Evolutionary conservation across 2,329 filamentous ascomycete genomes (phyloP).

Genomic region (Decorospora gaudefroyi): DNA sequence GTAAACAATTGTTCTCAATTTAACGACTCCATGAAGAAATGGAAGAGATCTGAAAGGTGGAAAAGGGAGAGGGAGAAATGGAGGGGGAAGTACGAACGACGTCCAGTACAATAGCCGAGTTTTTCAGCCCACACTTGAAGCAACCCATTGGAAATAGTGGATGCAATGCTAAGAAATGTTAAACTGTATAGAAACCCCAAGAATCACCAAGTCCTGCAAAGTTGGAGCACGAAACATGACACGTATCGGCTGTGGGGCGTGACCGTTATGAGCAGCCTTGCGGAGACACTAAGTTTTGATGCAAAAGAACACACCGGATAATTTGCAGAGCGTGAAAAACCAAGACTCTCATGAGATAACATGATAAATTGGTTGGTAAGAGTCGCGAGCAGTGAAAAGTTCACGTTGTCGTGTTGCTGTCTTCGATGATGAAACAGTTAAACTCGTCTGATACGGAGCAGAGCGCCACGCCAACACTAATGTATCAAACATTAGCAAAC

Average conservation of each 20-base stretch:
- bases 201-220: neutral
- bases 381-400: neutral
- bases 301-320: too few species aligned
- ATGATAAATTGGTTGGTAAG: neutral
- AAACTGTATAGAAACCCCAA: neutral
- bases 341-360: neutral
- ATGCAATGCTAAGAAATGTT: constrained; percentile 1
- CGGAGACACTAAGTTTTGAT: neutral
- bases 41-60: neutral
- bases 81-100: neutral
- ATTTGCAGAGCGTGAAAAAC: too few species aligned
- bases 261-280: neutral
- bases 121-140: neutral
- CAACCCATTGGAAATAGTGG: neutral
- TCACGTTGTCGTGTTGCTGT: neutral
- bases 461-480: neutral
- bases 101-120: neutral
- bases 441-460: neutral
- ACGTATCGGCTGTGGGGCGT: neutral
- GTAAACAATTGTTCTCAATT: too few species aligned
- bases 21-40: too few species aligned
- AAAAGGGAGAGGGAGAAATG: neutral
- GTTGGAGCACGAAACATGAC: neutral
- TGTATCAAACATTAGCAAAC: neutral
- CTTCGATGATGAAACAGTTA: constrained; percentile 1